Base-by-base conservation (phyloP, 2,329 filamentous ascomycete genomes). In the Akanthomyces uredinophilus region DNA sequence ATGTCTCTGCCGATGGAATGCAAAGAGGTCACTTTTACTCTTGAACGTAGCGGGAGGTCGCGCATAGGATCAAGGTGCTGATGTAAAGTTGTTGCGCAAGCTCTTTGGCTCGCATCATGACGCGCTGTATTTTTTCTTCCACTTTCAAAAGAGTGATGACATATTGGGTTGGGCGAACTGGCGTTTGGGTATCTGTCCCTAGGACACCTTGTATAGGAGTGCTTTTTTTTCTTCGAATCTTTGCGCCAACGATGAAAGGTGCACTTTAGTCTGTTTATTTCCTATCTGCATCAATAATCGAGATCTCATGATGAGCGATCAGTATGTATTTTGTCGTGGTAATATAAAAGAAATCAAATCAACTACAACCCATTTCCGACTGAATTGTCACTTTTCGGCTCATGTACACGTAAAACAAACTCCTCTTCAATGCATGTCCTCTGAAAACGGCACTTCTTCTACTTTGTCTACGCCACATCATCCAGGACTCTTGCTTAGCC, bases 1-100 rank as follows among this genome's bases (percentile, higher is more conserved):
- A 82, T 57, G 79, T 82, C 13, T 80, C 79, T 1, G 77, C 77
- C 1, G 82, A 83, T 65, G 81, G 79, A 65, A 85, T 86, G 73
- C 82, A 84, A 69, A 82, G 84, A 70, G 81, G 82, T 56, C 81
- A 84, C 57, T 86, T 85, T 66, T 83, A 85, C 72, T 82, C 81
- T 20, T 85, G 69, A 67, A 29, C 27, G 35, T 13, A 24, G 24
- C 44, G n/a, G 3, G 16, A 14, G 2, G n/a, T 22, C 35, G 35
- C 29, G 10, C 35, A 35, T 29, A 44, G 13, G 16, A 37, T 14
- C 16, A 54, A 7, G 49, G 22, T 53, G 47, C n/a, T 27, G 24
- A 3, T 24, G 6, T 43, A 32, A 20, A 35, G 18, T 10, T 37
- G 18, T 29, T 60, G 58, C 37, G 27, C 37, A 46, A 27, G 14